Evolutionary conservation across 192 early-diverging fungal species (phyloP).

Genomic region (Backusella psychrophila): DNA sequence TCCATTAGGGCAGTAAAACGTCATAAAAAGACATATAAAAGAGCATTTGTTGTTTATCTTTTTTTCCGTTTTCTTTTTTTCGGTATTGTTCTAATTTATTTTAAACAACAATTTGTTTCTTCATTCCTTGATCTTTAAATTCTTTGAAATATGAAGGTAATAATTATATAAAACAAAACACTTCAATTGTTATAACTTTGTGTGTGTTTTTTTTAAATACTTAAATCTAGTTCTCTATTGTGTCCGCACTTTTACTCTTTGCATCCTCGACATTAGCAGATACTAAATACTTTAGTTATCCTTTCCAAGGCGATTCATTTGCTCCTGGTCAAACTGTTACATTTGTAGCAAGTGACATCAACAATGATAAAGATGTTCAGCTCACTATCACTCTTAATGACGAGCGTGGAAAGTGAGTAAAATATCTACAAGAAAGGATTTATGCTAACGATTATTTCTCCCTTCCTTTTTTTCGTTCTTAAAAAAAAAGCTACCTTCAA

Average conservation of each 20-base stretch:
- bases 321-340: neutral
- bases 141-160: neutral
- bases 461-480: neutral
- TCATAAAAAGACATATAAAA: neutral
- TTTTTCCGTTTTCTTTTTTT: neutral
- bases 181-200: neutral
- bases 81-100: neutral
- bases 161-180: neutral
- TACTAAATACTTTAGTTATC: neutral
- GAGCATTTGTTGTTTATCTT: neutral
- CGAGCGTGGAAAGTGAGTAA: neutral
- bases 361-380: neutral
- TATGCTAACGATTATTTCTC: neutral
- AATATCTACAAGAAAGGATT: neutral
- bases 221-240: neutral
- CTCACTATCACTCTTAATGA: neutral
- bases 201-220: neutral
- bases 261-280: neutral
- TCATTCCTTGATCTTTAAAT: neutral
- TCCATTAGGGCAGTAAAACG: neutral
- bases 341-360: constrained; percentile 1
- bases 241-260: neutral
- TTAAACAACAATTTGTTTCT: neutral
- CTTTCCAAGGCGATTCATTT: neutral
- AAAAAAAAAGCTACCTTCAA: neutral